Base-by-base conservation (phyloP, 768 basidiomycete species). In the Jaapia argillacea region DNA sequence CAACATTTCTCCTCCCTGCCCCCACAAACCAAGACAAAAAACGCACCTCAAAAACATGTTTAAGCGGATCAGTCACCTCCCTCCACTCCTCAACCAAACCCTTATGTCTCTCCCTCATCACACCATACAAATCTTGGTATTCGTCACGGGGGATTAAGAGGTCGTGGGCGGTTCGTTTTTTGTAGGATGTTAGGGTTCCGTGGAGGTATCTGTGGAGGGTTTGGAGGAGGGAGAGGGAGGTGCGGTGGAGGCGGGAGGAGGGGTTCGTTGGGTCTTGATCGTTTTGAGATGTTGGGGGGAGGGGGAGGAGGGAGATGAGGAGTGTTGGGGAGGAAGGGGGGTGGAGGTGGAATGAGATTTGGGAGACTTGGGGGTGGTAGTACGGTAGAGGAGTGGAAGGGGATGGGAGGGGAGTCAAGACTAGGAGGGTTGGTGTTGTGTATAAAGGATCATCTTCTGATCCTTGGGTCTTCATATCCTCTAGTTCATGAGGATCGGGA, bases 71-170 rank as follows among this genome's bases (percentile, higher is more conserved):
- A 0, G 90, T 93, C 4, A 70, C 74, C 51, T 91, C 86, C 37
- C 71, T 70, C 90, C 90, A 93, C 4, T 71, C 70, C 51, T 74
- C 65, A 3, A 89, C 74, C 6, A 90, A 63, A 54, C 81, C 74
- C 51, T 83, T 85, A 62, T 96, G 79, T 7, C 86, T 70, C 53
- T 89, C 87, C 44, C 93, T 77, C 75, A 97, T 81, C 6, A 79
- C 53, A 21, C 92, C 75, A 52, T 97, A 98, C 6, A 93, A 60
- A 58, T 98, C 94, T 52, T 97, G 94, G 54, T 93, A 97, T 1
- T 60, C 53, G 44, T 90, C 86, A 14, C 85, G 67, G 0, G 77
- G 70, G 3, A 94, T 72, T 20, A 97, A 49, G 24, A 75, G 69
- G 58, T 98, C 94, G 54, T 97, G 94, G 2, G 67, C 51, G 3